Evolutionary conservation across 768 basidiomycete genomes (phyloP), one percentile per base, ranked within the genome.

Genomic region (Inosperma sp.): DNA sequence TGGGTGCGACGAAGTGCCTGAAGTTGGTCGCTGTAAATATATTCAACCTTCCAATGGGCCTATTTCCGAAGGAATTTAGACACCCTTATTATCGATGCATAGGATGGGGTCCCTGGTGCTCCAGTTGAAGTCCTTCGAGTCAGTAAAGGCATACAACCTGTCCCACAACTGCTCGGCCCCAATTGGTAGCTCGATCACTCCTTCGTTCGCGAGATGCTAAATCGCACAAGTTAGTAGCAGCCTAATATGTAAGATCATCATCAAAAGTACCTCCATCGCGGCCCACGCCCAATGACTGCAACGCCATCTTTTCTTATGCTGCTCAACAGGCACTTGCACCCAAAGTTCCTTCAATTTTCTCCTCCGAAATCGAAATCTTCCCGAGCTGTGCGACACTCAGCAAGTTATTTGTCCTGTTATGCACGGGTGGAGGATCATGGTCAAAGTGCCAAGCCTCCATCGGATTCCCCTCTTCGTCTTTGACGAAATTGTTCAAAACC

Each of bases 101-200:
- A n/a, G n/a, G n/a, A n/a, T n/a, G n/a, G n/a, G n/a, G n/a, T n/a
- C n/a, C n/a, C n/a, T n/a, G n/a, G n/a, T n/a, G n/a, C n/a, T n/a
- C n/a, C n/a, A n/a, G n/a, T n/a, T n/a, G n/a, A n/a, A n/a, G n/a
- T 39, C 21, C 19, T 39, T 22, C 39, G 37, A 40, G 37, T 40
- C 21, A n/a, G 39, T 23, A 16, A 41, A 41, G 39, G 39, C 39
- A n/a, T 23, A 41, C 39, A 41, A 41, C 39, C 26, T 41, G 39
- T 41, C 39, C 39, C 39, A 41, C 22, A 25, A 17, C 39, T 41
- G 14, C 39, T 41, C 22, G 39, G 39, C 39, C 22, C 39, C 39
- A 25, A 41, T 41, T 6, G 39, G 39, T 19, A 35, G 2, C 34
- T 35, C 34, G 13, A 35, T 35, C 34, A 35, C 34, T n/a, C 19